Evolutionary conservation across 495 filamentous ascomycete species (phyloP), one percentile per base, ranked within the genome.

Genomic region (Penicillium coprophilum): DNA sequence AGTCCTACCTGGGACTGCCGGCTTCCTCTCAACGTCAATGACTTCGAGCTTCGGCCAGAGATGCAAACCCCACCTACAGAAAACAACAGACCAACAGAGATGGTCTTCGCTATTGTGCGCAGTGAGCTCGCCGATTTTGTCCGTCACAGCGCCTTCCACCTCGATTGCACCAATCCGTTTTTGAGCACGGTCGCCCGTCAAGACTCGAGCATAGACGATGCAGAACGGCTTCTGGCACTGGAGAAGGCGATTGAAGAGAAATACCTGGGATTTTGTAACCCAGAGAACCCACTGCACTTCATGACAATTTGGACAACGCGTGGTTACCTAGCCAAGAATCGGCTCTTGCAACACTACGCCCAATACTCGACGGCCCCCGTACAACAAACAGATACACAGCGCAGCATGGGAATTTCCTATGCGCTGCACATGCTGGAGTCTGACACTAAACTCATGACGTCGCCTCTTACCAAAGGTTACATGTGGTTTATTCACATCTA

Each of bases 11-110:
- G 48, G 4, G 63, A 70, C 15, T 61, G 54, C 66, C 71, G 62
- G n/a, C 38, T 67, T 23, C 75, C 74, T 5, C 58, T 72, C 0
- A 78, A 77, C 28, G 59, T 77, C 9, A 69, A 76, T 15, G 75
- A 78, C 50, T 56, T 55, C 4, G 74, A 76, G 17, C 53, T 78
- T 1, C 45, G 71, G 15, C 70, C 63, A 2, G 48, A 64, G 6
- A 66, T 70, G 44, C 49, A 48, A 6, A 47, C 66, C 0, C 48
- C 54, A 0, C 75, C 75, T 9, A 6, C n/a, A 9, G 8, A 49
- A 2, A 55, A 31, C 15, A 43, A 9, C 4, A 61, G 65, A 0
- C 39, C 55, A 2, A 71, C 69, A 0, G 65, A 67, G 27, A 72
- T 72, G 68, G 20, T 28, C 0, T 47, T 47, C 1, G 34, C 34